phyloP scores from a whole-genome alignment of 495 filamentous ascomycete genomes.

The Geopyxis carbonaria region DNA sequence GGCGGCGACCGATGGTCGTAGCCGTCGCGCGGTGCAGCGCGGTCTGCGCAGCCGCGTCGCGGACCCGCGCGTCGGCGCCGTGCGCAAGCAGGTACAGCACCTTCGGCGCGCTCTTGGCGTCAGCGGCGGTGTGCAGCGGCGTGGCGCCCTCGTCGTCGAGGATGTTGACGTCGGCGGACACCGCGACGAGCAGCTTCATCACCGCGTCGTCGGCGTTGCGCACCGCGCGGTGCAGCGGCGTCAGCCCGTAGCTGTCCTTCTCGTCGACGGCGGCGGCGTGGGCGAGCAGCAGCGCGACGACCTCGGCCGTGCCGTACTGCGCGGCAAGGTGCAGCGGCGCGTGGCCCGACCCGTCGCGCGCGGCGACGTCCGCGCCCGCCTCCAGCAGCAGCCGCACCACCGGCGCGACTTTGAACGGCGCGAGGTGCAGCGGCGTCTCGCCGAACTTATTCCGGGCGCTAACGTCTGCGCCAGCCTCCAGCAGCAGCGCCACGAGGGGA shows the following conservation, averaged over 20 bases:
- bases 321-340: conserved; percentile 1
- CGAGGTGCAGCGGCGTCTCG: conserved; percentile 11
- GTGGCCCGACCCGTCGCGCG: background rate
- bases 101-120: background rate
- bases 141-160: conserved; percentile 9
- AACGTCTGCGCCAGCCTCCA: too few species aligned
- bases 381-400: conserved; percentile 1
- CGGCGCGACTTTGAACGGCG: conserved; percentile 5
- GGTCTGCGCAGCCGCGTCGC: conserved; percentile 1
- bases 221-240: conserved; percentile 3
- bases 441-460: conserved; percentile 9
- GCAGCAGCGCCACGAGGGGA: too few species aligned
- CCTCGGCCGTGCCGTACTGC: conserved; percentile 1
- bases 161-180: conserved; percentile 6
- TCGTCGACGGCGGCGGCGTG: background rate
- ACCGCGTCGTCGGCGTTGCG: conserved; percentile 1
- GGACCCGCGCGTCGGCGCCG: conserved; percentile 5
- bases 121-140: conserved; percentile 6
- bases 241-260: conserved; percentile 3
- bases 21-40: conserved; percentile 14
- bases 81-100: conserved; percentile 7
- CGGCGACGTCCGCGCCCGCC: background rate
- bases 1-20: too few species aligned
- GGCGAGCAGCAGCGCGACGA: conserved; percentile 1
- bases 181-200: conserved; percentile 8